Conservation (phyloP, 331 rosid species). For the Phaseolus coccineus region DNA sequence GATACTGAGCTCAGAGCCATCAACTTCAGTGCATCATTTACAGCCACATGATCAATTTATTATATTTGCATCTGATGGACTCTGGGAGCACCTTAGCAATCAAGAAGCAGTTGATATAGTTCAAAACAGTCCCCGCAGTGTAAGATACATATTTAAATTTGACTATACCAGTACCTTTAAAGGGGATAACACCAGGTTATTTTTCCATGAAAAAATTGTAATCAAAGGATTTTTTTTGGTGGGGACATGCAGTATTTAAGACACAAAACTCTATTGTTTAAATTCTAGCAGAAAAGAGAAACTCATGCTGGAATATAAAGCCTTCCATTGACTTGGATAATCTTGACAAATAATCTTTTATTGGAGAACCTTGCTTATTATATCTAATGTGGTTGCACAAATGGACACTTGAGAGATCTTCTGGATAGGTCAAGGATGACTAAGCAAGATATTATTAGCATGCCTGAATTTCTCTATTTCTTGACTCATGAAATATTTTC, state of each 20-base stretch:
- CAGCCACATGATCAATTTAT: constrained; percentile 82
- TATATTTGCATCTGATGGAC: constrained; percentile 96
- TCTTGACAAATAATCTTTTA: background rate
- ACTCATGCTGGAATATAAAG: constrained; percentile 2
- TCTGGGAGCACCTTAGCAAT: constrained; percentile 96
- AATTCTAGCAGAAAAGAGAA: background rate
- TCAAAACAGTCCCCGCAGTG: constrained; percentile 75
- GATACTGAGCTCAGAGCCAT: constrained; percentile 85
- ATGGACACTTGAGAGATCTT: background rate
- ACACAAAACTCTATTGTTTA: background rate
- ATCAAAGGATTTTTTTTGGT: background rate
- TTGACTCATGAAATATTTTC: constrained; percentile 1
- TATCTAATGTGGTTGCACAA: background rate
- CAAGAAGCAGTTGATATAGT: constrained; percentile 97
- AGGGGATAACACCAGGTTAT: background rate
- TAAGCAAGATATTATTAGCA: background rate
- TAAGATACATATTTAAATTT: constrained; percentile 55
- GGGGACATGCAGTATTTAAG: background rate
- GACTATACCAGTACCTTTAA: background rate
- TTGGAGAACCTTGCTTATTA: background rate
- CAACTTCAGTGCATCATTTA: constrained; percentile 72
- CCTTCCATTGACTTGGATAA: constrained; percentile 1
- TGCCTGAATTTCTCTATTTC: background rate
- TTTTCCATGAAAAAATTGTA: background rate
- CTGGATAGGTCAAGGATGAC: background rate